Evolutionary conservation across 148 eudicot genomes (phyloP), one percentile per base, ranked within the genome.

Genomic region (Vaccinium macrocarpon): DNA sequence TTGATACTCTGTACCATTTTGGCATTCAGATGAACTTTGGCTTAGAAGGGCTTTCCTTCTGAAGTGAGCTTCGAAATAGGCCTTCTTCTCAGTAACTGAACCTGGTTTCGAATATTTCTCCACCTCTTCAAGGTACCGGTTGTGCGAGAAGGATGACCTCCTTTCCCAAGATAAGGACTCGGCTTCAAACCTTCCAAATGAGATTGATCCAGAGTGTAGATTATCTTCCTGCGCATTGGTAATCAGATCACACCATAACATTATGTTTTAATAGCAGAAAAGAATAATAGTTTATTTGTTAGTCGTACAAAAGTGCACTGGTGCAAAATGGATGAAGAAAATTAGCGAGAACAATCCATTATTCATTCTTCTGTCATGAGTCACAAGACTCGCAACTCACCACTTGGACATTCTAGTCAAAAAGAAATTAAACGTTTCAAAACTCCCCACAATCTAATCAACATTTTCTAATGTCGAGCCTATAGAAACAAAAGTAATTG

Each of bases 141-240:
- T 94, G 86, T 93, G 95, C 2, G 92, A 89, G 88, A 94, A 94
- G 21, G 98, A 93, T 52, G 98, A 94, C 84, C 92, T 90, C 86
- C 93, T 90, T 85, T 94, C 98, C 98, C 98, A 94, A 46, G 92
- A 93, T 35, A 93, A 87, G 29, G 88, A 86, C 85, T 94, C 95
- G 4, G 72, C 64, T 79, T 94, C 98, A 87, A 91, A 94, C 85
- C 94, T 91, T 84, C 98, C 95, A 78, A 94, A 94, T 82, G 98
- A 94, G 64, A 94, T 88, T 19, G 98, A 94, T 32, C 95, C 95
- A 19, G 95, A 93, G 80, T 91, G 97, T 80, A 90, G 55, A 73
- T 91, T 82, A 68, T 92, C 95, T 55, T 84, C 87, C 95, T 94
- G 91, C 73, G 78, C 76, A 71, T 29, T 84, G 32, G 8, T 16